phyloP scores from a whole-genome alignment of 2,329 filamentous ascomycete genomes.

The Graphilbum sp. region DNA sequence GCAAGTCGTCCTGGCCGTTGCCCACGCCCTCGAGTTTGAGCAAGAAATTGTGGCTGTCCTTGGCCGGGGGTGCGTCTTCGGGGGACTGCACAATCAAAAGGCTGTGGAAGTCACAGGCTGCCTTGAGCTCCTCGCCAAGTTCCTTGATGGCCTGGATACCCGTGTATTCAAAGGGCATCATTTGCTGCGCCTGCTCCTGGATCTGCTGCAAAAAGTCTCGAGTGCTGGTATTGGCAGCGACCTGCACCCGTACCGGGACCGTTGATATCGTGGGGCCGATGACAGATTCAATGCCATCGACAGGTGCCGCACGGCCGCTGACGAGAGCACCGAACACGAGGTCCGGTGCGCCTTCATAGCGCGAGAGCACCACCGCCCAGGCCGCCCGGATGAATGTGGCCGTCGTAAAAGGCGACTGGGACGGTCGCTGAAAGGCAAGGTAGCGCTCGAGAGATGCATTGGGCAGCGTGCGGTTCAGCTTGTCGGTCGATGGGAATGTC shows the following conservation, averaged over 20 bases:
- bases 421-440: too few relatives aligned
- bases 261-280: conserved; percentile 33
- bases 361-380: conserved; percentile 39
- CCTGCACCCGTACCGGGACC: conserved; percentile 34
- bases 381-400: conserved; percentile 39
- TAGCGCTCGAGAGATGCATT: too few relatives aligned
- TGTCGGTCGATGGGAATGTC: too few relatives aligned
- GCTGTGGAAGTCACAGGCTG: not conserved
- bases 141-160: conserved; percentile 41
- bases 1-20: too few relatives aligned
- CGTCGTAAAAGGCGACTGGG: conserved; percentile 19
- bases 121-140: not conserved
- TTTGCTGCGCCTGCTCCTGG: conserved; percentile 5
- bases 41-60: too few relatives aligned
- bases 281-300: conserved; percentile 38
- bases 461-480: too few relatives aligned
- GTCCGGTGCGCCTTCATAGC: conserved; percentile 29
- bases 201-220: conserved; percentile 23
- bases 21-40: too few relatives aligned
- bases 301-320: conserved; percentile 27
- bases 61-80: not conserved
- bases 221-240: conserved; percentile 24
- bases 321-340: conserved; percentile 40
- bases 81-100: not conserved
- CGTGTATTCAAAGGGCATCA: conserved; percentile 47